Evolutionary conservation across 768 basidiomycete species (phyloP).

Genomic region (Boletellus sp.): DNA sequence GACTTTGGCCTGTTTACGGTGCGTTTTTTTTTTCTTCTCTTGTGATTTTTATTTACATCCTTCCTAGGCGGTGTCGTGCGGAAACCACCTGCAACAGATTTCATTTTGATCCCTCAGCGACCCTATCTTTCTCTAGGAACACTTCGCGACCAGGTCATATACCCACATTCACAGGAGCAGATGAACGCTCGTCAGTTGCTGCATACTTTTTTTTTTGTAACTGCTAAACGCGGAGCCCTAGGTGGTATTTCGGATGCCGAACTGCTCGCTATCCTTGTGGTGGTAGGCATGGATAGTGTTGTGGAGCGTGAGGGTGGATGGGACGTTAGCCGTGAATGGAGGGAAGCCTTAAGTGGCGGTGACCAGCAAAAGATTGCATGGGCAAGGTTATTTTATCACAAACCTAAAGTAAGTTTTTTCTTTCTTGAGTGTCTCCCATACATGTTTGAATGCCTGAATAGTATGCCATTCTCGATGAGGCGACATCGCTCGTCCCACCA

Average conservation of each 20-base stretch:
- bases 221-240: conserved; percentile 23
- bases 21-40: not conserved
- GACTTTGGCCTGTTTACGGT: conserved; percentile 84
- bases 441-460: conserved; percentile 28
- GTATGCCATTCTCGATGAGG: conserved; percentile 97
- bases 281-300: conserved; percentile 81
- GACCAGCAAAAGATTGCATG: conserved; percentile 98
- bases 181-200: conserved; percentile 68
- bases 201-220: not conserved
- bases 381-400: conserved; percentile 94
- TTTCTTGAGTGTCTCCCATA: not conserved
- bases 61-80: conserved; percentile 65
- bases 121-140: conserved; percentile 95
- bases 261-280: conserved; percentile 63
- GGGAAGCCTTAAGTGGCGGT: conserved; percentile 88
- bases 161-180: conserved; percentile 79
- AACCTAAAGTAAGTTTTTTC: conserved; percentile 66
- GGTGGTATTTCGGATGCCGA: conserved; percentile 74
- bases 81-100: conserved; percentile 84
- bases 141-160: conserved; percentile 93
- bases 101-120: conserved; percentile 93
- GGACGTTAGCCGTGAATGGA: conserved; percentile 88
- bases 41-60: conserved; percentile 11
- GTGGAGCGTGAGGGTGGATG: conserved; percentile 97
- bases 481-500: conserved; percentile 89